Percentiles rank a stretch among this genome's conserved stretches.
These are phyloP conservation scores for Hymenochaete sp. DNA, from an alignment of 1,284 basidiomycete genomes.

Conservation along the genomic window DNA sequence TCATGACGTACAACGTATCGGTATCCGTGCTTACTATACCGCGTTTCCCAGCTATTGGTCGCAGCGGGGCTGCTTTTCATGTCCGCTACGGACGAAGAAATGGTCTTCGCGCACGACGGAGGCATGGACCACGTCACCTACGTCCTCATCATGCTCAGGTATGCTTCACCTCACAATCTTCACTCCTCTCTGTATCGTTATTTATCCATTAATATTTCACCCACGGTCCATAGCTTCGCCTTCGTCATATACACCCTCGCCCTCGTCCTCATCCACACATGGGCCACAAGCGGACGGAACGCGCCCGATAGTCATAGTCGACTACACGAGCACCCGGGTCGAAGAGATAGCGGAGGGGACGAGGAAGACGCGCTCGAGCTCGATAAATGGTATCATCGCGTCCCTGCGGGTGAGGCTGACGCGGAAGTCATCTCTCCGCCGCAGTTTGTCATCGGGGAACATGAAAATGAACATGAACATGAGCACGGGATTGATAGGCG, in stretches of 20 bases:
- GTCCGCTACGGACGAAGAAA: slow-evolving; percentile 86
- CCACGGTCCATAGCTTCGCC: slow-evolving; percentile 40
- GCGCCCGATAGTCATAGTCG: not conserved
- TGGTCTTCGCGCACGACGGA: slow-evolving; percentile 54
- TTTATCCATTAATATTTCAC: not conserved
- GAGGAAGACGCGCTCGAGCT: slow-evolving; percentile 10
- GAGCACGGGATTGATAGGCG: no score
- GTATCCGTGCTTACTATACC: not conserved
- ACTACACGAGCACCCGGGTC: no score
- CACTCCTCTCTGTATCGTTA: not conserved
- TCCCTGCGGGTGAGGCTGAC: slow-evolving; percentile 12
- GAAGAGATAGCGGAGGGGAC: no score
- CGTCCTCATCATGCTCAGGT: slow-evolving; percentile 77
- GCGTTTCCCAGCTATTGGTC: slow-evolving; percentile 47
- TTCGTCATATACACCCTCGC: slow-evolving; percentile 73
- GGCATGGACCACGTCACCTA: slow-evolving; percentile 89
- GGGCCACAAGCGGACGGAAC: slow-evolving; percentile 45
- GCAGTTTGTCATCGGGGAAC: slow-evolving; percentile 18
- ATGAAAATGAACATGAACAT: slow-evolving; percentile 11
- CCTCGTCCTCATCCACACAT: slow-evolving; percentile 48
- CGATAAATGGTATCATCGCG: slow-evolving; percentile 18
- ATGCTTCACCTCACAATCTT: slow-evolving; percentile 15
- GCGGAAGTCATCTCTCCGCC: slow-evolving; percentile 12
- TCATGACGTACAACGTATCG: no score
- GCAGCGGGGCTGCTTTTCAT: slow-evolving; percentile 77